phyloP scores from a whole-genome alignment of 441 rosid species.

The Melastoma candidum region DNA sequence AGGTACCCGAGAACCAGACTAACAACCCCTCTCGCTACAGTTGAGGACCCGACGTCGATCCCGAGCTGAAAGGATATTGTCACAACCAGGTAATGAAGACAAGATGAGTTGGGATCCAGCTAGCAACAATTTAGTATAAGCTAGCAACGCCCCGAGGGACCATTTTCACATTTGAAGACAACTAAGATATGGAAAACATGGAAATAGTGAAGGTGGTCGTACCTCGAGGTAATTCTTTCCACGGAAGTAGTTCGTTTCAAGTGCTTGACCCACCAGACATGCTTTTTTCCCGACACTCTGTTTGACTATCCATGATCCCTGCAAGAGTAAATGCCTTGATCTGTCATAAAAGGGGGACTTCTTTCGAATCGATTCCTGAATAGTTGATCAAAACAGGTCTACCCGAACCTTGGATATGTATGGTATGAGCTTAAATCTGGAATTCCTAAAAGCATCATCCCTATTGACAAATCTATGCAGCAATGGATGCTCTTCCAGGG shows the following conservation, averaged over 20 bases:
- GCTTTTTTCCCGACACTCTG: conserved; percentile 92
- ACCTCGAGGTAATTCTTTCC: conserved; percentile 91
- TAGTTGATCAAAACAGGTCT: background rate
- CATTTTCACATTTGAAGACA: background rate
- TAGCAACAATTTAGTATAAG: background rate
- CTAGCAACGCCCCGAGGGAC: background rate
- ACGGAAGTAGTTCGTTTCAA: conserved; percentile 48
- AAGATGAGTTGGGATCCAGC: background rate
- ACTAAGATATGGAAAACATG: background rate
- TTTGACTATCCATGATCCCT: conserved; percentile 98
- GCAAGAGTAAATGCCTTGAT: background rate
- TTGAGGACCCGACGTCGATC: conserved; percentile 85
- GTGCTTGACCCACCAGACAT: conserved; percentile 69
- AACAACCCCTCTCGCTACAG: conserved; percentile 81
- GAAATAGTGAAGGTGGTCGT: background rate
- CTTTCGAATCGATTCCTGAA: background rate
- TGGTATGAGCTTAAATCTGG: conserved; percentile 91
- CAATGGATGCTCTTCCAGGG: conserved; percentile 62
- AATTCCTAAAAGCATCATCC: conserved; percentile 76
- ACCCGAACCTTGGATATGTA: conserved; percentile 61
- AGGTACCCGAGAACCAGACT: conserved; percentile 81
- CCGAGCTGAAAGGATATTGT: conserved; percentile 51
- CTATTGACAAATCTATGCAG: conserved; percentile 73
- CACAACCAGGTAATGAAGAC: background rate
- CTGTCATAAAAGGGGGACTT: background rate